Base-by-base conservation (phyloP, 2,329 filamentous ascomycete species). In the Penicillium verrucosum region DNA sequence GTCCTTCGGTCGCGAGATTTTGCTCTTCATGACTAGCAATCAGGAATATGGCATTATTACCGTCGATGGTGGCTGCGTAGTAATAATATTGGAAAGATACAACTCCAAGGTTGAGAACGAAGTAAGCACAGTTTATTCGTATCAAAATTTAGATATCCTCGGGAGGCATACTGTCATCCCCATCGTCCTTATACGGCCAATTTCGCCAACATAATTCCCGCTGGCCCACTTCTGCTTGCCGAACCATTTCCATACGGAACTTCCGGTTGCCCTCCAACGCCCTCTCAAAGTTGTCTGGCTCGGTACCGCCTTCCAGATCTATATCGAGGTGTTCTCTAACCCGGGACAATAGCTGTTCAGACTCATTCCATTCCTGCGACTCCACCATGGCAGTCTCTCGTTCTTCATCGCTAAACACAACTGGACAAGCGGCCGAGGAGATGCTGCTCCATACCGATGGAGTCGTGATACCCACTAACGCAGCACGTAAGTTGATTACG, bases 391-490 rank as follows among this genome's bases (percentile, higher is more conserved):
- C 63, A 42, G 43, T 8, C 40, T 64, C 53, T 61, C 55, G 49
- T 56, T 69, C 61, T 59, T 63, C 38, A 16, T 62, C 47, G 8
- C 54, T 60, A 49, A 67, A 70, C 3, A 40, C n/a, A 34, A 69
- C 60, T 16, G 62, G 65, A 50, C 61, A 67, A 41, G 12, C 25
- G 9, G 44, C 45, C 66, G 36, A 78, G 65, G 45, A 79, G 67
- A 65, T 78, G 65, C 48, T 73, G 75, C 29, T 76, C 77, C 1
- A 67, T 45, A 66, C 56, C 4, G 42, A 57, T 16, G 56, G 49
- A 21, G 44, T 63, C 4, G 62, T 69, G 41, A 68, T 62, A 9
- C 65, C 63, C 30, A 69, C 61, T 38, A 69, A 52, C 2, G 64
- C 66, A 46, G 62, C 60, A 43, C 61, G 64, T 23, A 70, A 47